Conservation (phyloP, 805 yeast species). For the Saccharomycopsis sp. region DNA sequence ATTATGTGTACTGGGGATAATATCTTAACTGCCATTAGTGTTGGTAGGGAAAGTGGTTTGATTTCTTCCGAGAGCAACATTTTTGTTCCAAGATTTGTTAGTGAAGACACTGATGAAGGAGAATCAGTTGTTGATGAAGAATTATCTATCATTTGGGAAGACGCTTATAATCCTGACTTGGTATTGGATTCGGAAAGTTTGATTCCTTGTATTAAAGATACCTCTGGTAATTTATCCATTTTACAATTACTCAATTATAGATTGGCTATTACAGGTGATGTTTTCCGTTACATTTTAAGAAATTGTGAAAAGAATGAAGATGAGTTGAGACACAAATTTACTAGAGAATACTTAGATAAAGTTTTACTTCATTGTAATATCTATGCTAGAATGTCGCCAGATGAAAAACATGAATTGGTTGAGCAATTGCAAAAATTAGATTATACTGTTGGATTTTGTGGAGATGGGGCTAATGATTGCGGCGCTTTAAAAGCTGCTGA, state of each 20-base stretch:
- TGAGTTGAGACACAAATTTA: slow-evolving; percentile 10
- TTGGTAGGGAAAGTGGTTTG: slow-evolving; percentile 74
- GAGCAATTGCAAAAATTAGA: slow-evolving; percentile 76
- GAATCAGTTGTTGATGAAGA: slow-evolving; percentile 25
- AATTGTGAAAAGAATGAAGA: slow-evolving; percentile 32
- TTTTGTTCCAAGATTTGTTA: slow-evolving; percentile 42
- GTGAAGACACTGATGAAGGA: slow-evolving; percentile 13
- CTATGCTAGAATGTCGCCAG: slow-evolving; percentile 98
- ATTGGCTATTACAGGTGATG: slow-evolving; percentile 87
- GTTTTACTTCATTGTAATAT: slow-evolving; percentile 65
- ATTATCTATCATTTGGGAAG: slow-evolving; percentile 53
- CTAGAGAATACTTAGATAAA: slow-evolving; percentile 35
- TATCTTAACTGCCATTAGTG: slow-evolving; percentile 87
- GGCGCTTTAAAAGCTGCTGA: slow-evolving; percentile 98
- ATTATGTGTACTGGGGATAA: slow-evolving; percentile 99
- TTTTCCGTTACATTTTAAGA: slow-evolving; percentile 66
- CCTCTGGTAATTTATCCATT: not conserved
- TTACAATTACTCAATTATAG: slow-evolving; percentile 34
- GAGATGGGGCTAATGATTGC: slow-evolving; percentile 99
- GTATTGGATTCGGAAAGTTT: slow-evolving; percentile 56
- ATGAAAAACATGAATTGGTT: slow-evolving; percentile 93
- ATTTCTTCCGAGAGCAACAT: slow-evolving; percentile 35
- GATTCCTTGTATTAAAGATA: slow-evolving; percentile 30
- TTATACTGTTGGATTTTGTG: slow-evolving; percentile 94
- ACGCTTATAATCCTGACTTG: slow-evolving; percentile 47